Evolutionary conservation across 2,329 filamentous ascomycete genomes (phyloP).

Genomic region (Scedosporium aurantiacum): DNA sequence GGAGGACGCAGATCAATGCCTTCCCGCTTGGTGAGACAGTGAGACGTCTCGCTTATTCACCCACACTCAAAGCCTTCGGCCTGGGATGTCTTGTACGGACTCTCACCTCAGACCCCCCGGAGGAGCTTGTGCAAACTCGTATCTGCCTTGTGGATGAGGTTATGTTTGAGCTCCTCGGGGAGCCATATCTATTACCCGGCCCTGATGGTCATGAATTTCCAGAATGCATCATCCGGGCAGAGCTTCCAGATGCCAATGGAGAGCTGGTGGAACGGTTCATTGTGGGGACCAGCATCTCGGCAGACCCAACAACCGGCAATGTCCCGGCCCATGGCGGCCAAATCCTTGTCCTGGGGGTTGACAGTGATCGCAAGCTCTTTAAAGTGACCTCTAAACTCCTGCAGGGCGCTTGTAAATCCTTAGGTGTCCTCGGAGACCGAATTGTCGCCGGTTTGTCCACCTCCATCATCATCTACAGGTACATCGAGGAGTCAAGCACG

Average conservation of each 20-base stretch:
- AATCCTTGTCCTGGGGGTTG: conserved; percentile 75
- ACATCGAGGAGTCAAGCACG: conserved; percentile 42
- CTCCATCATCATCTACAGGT: conserved; percentile 56
- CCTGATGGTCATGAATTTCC: conserved; percentile 55
- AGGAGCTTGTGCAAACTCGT: conserved; percentile 67
- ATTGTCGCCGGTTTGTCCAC: conserved; percentile 86
- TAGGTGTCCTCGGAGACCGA: conserved; percentile 63
- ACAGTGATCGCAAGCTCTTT: conserved; percentile 61
- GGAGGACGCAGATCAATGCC: conserved; percentile 79
- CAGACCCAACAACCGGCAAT: conserved; percentile 33
- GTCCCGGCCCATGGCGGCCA: conserved; percentile 42
- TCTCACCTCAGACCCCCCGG: conserved; percentile 44
- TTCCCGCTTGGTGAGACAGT: conserved; percentile 73
- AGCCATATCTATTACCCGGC: conserved; percentile 50
- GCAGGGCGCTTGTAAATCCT: conserved; percentile 68
- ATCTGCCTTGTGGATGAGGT: conserved; percentile 88
- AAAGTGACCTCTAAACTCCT: conserved; percentile 58
- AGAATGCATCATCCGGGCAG: conserved; percentile 70
- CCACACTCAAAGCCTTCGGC: conserved; percentile 68
- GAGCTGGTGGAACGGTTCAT: conserved; percentile 65
- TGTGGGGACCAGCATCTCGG: conserved; percentile 75
- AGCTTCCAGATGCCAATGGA: conserved; percentile 50
- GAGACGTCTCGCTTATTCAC: conserved; percentile 75
- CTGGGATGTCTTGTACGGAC: conserved; percentile 75
- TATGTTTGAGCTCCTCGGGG: conserved; percentile 64